Base-by-base conservation (phyloP, 139 green algal species). In the Chlorella sp. region DNA sequence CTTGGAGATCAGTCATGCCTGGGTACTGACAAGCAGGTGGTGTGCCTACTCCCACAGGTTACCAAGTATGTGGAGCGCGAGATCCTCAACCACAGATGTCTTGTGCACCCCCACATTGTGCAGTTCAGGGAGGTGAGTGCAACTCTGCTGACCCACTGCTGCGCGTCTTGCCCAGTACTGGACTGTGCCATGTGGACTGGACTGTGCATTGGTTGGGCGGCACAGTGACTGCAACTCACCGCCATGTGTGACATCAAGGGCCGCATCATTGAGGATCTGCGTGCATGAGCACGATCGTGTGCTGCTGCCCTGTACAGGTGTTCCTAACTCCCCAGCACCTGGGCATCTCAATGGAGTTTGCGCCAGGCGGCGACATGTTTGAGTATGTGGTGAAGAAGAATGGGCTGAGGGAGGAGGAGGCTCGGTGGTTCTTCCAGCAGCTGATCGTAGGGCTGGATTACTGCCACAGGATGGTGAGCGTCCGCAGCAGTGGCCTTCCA, bases 401-500 rank as follows among this genome's bases (percentile, higher is more conserved):
- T 32, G 85, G 91, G 0, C 86, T 98, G 70, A 88, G 80, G 33
- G 94, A 98, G 81, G 90, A 91, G n/a, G 94, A 98, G 80, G 93
- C 94, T 23, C 84, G 94, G 6, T 98, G 84, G 92, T 99, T 98
- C 81, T 99, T 99, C 79, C 95, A 99, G 86, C 95, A 99, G 88
- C 86, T 99, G 2, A 93, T 98, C 14, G 89, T 96, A 6, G 93
- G 91, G 3, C 86, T 98, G 24, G 91, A 96, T 72, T 99, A 98
- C 83, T 94, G 96, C 74, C 83, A 88, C 73, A 71, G 67, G 33
- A 80, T 85, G 68, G 82, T 85, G 65, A 75, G 79, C n/a, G n/a
- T n/a, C n/a, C n/a, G n/a, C n/a, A n/a, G n/a, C n/a, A n/a, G n/a
- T n/a, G n/a, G n/a, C n/a, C n/a, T n/a, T n/a, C n/a, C n/a, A n/a